Conservation (phyloP, 306 rosid genomes). For the Dalbergia cochinchinensis region DNA sequence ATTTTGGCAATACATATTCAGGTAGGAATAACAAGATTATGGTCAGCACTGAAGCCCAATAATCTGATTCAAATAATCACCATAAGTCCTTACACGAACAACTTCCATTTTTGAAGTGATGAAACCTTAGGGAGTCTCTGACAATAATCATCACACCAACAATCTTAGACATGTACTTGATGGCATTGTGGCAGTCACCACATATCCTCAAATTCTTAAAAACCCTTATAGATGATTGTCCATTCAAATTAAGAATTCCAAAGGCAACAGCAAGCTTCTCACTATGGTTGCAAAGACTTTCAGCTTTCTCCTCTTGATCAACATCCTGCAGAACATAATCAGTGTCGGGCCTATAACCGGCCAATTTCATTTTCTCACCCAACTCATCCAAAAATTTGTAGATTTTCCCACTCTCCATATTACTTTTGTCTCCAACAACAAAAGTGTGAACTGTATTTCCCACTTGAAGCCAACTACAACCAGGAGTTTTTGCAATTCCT, state of each 20-base stretch:
- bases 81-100: constrained; percentile 65
- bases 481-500: constrained; percentile 64
- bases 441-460: constrained; percentile 59
- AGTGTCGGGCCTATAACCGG: constrained; percentile 61
- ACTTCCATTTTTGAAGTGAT: constrained; percentile 58
- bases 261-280: constrained; percentile 69
- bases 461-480: constrained; percentile 71
- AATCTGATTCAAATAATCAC: constrained; percentile 49
- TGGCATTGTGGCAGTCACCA: constrained; percentile 67
- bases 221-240: constrained; percentile 56
- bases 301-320: constrained; percentile 63
- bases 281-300: constrained; percentile 59
- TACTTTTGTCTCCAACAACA: constrained; percentile 62
- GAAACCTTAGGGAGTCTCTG: constrained; percentile 69
- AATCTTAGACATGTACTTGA: constrained; percentile 60
- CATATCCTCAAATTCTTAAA: constrained; percentile 68
- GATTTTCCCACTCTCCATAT: constrained; percentile 47
- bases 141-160: constrained; percentile 61
- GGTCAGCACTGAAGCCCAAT: constrained; percentile 4
- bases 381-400: constrained; percentile 50
- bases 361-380: constrained; percentile 60
- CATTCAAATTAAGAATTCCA: constrained; percentile 61
- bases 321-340: constrained; percentile 69
- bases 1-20: constrained; percentile 13
- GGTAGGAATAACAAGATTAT: background rate